A percentile compares a stretch with the other conserved stretches of the same genome.
These are phyloP conservation scores for Dioscorea cayenensis DNA, from an alignment of 116 monocot species.

Conservation along the genomic window DNA sequence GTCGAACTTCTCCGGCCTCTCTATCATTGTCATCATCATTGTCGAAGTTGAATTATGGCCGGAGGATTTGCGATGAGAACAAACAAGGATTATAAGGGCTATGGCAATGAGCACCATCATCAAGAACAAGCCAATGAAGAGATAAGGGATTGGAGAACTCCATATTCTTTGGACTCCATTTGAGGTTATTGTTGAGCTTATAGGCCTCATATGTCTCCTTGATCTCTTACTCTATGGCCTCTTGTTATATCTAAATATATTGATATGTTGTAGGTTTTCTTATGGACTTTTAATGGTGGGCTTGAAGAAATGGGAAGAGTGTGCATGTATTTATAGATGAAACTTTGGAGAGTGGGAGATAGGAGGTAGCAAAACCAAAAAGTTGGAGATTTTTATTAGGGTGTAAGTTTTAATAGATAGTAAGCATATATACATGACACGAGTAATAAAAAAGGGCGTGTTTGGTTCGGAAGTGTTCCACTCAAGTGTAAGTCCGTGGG, in stretches of 20 bases:
- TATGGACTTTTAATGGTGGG: not conserved
- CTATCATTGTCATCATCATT: not conserved
- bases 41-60: not conserved
- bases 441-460: no score
- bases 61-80: slow-evolving; percentile 12
- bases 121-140: slow-evolving; percentile 7
- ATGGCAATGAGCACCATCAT: slow-evolving; percentile 13
- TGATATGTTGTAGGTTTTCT: no score
- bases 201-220: slow-evolving; percentile 7
- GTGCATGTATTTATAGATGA: slow-evolving; percentile 3
- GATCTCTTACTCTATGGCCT: not conserved
- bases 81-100: slow-evolving; percentile 11
- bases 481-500: no score
- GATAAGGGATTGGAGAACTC: slow-evolving; percentile 16
- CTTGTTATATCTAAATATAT: no score
- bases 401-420: no score
- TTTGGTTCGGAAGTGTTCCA: no score
- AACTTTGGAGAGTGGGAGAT: not conserved
- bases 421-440: no score
- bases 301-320: not conserved
- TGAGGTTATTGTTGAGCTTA: not conserved
- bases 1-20: slow-evolving; percentile 5
- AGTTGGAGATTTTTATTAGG: no score
- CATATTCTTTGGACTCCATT: not conserved
- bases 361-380: no score